phyloP scores from a whole-genome alignment of 1,284 basidiomycete species.

The Fomes fomentarius region DNA sequence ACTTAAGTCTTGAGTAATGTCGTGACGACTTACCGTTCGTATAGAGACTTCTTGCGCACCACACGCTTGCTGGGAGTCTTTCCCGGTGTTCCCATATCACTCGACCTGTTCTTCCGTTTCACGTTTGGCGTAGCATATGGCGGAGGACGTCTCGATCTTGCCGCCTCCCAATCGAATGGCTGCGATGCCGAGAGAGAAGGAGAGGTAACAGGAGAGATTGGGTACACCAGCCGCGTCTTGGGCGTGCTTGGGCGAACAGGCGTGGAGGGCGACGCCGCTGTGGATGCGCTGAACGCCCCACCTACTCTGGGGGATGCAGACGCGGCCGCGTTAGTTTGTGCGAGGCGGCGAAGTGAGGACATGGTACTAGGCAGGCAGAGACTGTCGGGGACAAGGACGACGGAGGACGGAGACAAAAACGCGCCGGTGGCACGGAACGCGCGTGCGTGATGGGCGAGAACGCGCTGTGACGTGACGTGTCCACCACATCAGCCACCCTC shows the following conservation, averaged over 20 bases:
- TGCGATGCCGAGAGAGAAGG: constrained; percentile 71
- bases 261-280: constrained; percentile 28
- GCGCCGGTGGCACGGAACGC: constrained; percentile 20
- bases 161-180: constrained; percentile 85
- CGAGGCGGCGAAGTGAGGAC: constrained; percentile 33
- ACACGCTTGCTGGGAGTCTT: constrained; percentile 50
- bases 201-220: constrained; percentile 54
- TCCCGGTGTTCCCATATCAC: constrained; percentile 39
- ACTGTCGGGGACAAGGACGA: background rate
- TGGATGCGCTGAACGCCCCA: constrained; percentile 19
- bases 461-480: constrained; percentile 25
- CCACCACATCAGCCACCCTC: constrained; percentile 22
- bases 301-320: constrained; percentile 24
- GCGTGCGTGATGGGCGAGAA: constrained; percentile 21
- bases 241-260: constrained; percentile 32
- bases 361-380: constrained; percentile 6
- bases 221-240: constrained; percentile 33
- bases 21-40: constrained; percentile 64
- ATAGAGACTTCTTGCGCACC: constrained; percentile 62
- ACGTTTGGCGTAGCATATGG: constrained; percentile 66
- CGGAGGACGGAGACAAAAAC: constrained; percentile 1
- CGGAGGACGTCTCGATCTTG: constrained; percentile 60
- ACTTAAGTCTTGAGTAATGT: background rate
- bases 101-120: constrained; percentile 44
- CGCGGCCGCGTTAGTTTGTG: constrained; percentile 36